These are phyloP conservation scores for Acmispon strigosus DNA, from an alignment of 306 rosid genomes.

Conservation along the genomic window DNA sequence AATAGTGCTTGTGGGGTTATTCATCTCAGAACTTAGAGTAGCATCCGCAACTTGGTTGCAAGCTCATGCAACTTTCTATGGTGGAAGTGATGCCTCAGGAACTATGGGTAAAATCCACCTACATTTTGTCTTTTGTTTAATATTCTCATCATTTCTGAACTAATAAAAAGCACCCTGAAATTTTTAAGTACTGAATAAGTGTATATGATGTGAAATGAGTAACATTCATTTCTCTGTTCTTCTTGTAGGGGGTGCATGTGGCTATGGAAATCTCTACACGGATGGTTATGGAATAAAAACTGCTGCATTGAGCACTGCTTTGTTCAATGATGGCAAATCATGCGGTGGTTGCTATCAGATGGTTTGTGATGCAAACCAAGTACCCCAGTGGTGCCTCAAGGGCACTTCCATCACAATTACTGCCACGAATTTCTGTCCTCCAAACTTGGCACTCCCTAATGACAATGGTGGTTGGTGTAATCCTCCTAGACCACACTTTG, in stretches of 20 bases:
- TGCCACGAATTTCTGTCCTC: constrained; percentile 73
- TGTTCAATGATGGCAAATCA: constrained; percentile 51
- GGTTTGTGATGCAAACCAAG: constrained; percentile 38
- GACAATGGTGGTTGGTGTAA: constrained; percentile 68
- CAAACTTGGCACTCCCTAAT: constrained; percentile 39
- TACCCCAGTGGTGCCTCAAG: constrained; percentile 53
- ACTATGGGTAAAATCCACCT: constrained; percentile 46
- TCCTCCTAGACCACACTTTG: constrained; percentile 59
- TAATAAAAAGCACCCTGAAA: neutral
- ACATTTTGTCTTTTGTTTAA: neutral
- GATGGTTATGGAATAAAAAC: constrained; percentile 58
- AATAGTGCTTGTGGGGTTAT: constrained; percentile 17
- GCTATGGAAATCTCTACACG: constrained; percentile 47
- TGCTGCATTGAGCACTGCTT: constrained; percentile 57
- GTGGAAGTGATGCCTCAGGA: constrained; percentile 67
- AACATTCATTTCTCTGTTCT: neutral
- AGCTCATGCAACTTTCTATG: constrained; percentile 65
- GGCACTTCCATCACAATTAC: constrained; percentile 51
- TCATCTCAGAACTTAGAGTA: constrained; percentile 24
- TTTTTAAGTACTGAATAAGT: neutral
- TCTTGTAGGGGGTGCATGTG: constrained; percentile 67
- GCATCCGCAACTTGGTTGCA: constrained; percentile 32
- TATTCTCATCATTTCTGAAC: neutral
- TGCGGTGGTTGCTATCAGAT: constrained; percentile 72
- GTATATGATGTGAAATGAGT: neutral